Evolutionary conservation across 768 basidiomycete species (phyloP), one percentile per base, ranked within the genome.

Genomic region (Leucosporidium scottii): DNA sequence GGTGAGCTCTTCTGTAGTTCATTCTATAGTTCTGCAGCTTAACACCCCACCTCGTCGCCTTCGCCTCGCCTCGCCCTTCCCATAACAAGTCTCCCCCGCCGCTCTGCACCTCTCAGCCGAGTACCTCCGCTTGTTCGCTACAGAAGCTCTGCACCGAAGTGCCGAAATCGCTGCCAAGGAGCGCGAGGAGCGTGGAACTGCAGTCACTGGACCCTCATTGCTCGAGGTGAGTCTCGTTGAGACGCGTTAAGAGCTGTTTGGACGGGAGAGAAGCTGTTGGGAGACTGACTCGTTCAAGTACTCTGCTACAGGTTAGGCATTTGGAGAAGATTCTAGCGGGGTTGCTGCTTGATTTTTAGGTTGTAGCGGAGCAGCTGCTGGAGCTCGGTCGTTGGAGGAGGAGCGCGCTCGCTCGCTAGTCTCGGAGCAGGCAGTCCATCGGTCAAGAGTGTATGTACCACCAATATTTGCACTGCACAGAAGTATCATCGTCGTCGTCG

Each of bases 331-430:
- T 70, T 0, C 20, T 67, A 6, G 69, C 65, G 2, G 69, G 69
- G 4, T 49, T 70, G 62, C 21, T 70, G 49, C 65, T 70, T 34
- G 69, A 70, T 27, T 70, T 70, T n/a, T 64, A 44, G 39, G n/a
- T 13, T 44, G 39, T 44, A 44, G 13, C 39, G 39, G 39, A 44
- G 8, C 39, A 44, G 39, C 13, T 15, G 39, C 13, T 15, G 39
- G 34, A 8, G 39, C 39, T 44, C 39, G 13, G 13, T 17, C 39
- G 39, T 13, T 34, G 34, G 34, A 44, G 39, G 39, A 44, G 39
- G 39, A 44, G 10, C 39, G 10, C 39, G 39, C 39, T 44, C 39
- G 10, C 39, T 15, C 7, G 39, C 39, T n/a, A 10, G 39, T 44
- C 39, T 44, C 39, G 39, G 39, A 44, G 39, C 39, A 44, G 3